These are phyloP conservation scores for Telfairia occidentalis DNA, from an alignment of 331 rosid species.

Conservation along the genomic window DNA sequence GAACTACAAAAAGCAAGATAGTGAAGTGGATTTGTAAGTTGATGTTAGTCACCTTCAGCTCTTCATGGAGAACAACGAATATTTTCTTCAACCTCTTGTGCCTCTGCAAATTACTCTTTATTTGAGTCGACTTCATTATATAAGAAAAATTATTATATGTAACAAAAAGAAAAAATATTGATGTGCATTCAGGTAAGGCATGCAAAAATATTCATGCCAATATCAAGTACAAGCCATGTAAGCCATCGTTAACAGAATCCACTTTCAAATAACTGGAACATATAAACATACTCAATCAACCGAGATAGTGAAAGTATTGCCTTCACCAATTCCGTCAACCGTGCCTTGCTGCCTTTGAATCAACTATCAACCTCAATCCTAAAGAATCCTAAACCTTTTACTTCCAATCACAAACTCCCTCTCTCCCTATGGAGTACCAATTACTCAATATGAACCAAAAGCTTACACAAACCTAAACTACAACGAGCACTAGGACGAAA, in stretches of 20 bases:
- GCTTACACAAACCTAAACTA: neutral
- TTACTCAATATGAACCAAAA: neutral
- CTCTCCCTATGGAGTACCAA: neutral
- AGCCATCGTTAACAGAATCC: neutral
- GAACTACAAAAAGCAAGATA: constrained; percentile 4
- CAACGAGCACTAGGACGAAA: neutral
- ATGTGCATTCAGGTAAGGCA: neutral
- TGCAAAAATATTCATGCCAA: neutral
- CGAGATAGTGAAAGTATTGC: neutral
- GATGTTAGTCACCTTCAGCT: constrained; percentile 48
- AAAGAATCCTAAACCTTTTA: neutral
- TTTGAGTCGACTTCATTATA: neutral
- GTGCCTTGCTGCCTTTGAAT: neutral
- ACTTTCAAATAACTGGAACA: neutral
- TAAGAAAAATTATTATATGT: neutral
- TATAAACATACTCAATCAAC: neutral
- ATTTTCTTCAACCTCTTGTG: constrained; percentile 77
- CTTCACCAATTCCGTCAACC: neutral
- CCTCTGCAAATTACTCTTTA: constrained; percentile 48
- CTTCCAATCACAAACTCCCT: neutral
- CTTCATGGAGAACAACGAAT: constrained; percentile 76
- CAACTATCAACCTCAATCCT: neutral
- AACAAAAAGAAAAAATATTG: neutral
- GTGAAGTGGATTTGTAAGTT: neutral
- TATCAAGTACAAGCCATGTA: neutral